Conservation (phyloP, 106 monocot genomes). For the Phalaenopsis aphrodite region DNA sequence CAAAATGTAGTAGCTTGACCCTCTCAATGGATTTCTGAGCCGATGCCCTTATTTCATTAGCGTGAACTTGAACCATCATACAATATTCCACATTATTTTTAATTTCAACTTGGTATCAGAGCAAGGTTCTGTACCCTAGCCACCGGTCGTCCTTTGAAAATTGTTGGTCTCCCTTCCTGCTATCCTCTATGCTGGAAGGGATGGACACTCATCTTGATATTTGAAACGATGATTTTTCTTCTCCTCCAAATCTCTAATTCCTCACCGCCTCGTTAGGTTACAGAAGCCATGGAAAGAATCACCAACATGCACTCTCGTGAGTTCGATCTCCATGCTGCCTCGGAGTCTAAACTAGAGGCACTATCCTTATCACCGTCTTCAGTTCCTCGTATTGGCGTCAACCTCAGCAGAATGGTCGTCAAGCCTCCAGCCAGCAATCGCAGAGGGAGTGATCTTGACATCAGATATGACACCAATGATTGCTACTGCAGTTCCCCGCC, state of each 20-base stretch:
- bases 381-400: constrained; percentile 4
- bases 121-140: no score
- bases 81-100: no score
- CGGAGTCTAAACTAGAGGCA: constrained; percentile 2
- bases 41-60: no score
- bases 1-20: no score
- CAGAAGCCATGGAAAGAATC: not conserved
- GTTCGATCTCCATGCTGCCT: constrained; percentile 8
- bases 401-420: constrained; percentile 40
- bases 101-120: no score
- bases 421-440: constrained; percentile 15
- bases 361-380: constrained; percentile 12
- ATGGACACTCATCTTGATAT: no score
- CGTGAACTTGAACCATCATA: no score
- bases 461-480: not conserved
- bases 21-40: no score
- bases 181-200: no score
- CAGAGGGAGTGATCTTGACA: constrained; percentile 10
- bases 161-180: no score
- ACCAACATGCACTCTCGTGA: constrained; percentile 19
- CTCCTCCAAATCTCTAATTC: not conserved
- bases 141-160: no score
- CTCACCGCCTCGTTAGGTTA: not conserved
- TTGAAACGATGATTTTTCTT: no score
- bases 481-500: constrained; percentile 12